These are phyloP conservation scores for Coccomyxa subellipsoidea DNA, from an alignment of 163 green algal genomes.

Conservation along the genomic window DNA sequence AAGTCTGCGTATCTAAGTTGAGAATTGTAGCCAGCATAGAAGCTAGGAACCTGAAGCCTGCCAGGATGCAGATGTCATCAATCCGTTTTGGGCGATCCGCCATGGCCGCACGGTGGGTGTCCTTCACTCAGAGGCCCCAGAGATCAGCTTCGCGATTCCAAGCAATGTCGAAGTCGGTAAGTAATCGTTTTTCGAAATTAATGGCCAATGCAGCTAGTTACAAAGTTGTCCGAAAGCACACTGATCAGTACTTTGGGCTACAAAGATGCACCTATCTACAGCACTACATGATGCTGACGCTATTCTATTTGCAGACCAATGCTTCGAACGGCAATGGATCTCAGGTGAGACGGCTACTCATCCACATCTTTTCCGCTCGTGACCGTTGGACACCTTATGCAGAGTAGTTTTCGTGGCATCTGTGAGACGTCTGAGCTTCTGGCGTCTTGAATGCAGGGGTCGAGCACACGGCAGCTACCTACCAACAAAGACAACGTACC, in stretches of 20 bases:
- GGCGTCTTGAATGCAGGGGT: not conserved
- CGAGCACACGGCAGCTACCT: not conserved
- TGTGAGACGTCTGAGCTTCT: not conserved
- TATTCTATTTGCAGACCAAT: not conserved
- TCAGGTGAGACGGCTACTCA: not conserved
- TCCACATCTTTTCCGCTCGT: not conserved
- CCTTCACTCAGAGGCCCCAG: not conserved
- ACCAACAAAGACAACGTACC: not conserved
- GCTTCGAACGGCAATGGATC: not conserved
- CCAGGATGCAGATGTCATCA: not conserved
- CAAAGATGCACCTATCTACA: not conserved
- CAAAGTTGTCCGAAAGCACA: not conserved
- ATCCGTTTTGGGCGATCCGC: not conserved
- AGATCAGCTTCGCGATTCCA: not conserved
- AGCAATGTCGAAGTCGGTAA: not conserved
- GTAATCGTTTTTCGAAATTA: not conserved
- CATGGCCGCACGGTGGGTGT: not conserved
- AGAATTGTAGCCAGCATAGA: no score
- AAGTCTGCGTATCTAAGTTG: no score
- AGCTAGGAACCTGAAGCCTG: no score
- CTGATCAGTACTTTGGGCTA: not conserved
- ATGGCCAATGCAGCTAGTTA: not conserved
- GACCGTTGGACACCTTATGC: not conserved
- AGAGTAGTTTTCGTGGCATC: not conserved
- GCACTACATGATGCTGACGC: not conserved